Evolutionary conservation across 2,329 filamentous ascomycete species (phyloP).

Genomic region (Cercospora sp.): DNA sequence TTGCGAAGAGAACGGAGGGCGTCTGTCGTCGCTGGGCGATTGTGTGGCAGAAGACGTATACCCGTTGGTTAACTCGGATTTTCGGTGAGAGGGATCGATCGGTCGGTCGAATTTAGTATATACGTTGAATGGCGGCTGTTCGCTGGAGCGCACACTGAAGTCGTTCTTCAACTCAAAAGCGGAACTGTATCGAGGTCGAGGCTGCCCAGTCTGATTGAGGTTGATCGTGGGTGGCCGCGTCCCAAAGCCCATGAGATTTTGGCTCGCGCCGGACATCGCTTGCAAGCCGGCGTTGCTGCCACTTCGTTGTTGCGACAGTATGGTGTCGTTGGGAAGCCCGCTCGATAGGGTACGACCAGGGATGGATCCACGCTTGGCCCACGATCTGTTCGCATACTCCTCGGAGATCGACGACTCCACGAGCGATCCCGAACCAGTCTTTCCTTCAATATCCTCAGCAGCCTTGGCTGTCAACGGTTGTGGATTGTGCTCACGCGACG

Average conservation of each 20-base stretch:
- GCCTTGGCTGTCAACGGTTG: constrained; percentile 29
- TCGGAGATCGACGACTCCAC: constrained; percentile 69
- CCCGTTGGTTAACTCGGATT: constrained; percentile 26
- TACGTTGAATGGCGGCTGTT: constrained; percentile 35
- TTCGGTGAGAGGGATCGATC: constrained; percentile 30
- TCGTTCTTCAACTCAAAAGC: constrained; percentile 25
- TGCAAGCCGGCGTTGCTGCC: constrained; percentile 40
- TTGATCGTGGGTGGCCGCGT: constrained; percentile 30
- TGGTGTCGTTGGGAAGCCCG: constrained; percentile 40
- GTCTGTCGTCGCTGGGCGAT: constrained; percentile 47
- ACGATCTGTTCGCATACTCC: constrained; percentile 55
- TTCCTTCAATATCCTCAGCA: constrained; percentile 49
- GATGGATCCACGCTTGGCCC: constrained; percentile 40
- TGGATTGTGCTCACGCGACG: constrained; percentile 27
- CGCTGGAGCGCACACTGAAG: constrained; percentile 24
- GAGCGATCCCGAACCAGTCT: constrained; percentile 69
- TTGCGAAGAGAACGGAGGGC: constrained; percentile 43
- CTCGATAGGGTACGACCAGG: constrained; percentile 33
- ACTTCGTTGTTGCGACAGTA: constrained; percentile 42
- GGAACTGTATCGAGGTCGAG: constrained; percentile 28
- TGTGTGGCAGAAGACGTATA: constrained; percentile 31
- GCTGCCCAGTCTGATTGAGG: constrained; percentile 28
- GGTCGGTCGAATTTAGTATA: constrained; percentile 40
- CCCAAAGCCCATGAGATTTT: constrained; percentile 30
- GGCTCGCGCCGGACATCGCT: constrained; percentile 36